Base-by-base conservation (phyloP, 2,329 filamentous ascomycete genomes). In the Colletotrichum tabaci region DNA sequence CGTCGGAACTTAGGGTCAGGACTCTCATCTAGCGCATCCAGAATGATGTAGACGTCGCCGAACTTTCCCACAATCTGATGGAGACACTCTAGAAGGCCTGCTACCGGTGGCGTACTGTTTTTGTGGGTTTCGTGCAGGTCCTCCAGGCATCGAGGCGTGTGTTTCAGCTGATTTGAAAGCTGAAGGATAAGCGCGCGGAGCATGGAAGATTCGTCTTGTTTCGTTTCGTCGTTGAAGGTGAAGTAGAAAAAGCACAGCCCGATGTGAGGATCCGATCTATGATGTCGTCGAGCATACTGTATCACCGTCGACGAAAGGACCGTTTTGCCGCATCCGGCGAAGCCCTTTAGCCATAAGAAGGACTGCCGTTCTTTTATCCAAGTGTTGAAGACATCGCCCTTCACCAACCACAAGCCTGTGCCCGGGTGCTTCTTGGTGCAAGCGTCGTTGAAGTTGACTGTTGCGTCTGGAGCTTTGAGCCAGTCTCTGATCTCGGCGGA, bases 221-320 rank as follows among this genome's bases (percentile, higher is more conserved):
- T 84, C 12, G 47, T 55, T 1, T 72, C 38, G 52, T 83, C 81
- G 53, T 79, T 80, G 72, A 83, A 84, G 3, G 80, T 78, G 61
- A 84, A 84, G 74, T 80, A 84, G 74, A 84, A 84, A 71, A 80
- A 83, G 1, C 77, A 79, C 15, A 83, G 60, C 0, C 76, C 80
- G 13, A 77, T 75, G 8, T 63, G 55, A 9, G 74, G 71, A 23
- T 75, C 76, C 15, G 72, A 76, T 16, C 55, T 69, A 7, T 63
- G 74, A 61, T 76, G 71, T 13, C 74, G 70, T 23, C 72, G 73
- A 1, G 77, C 57, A 52, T 79, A 67, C 50, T 81, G 79, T 53
- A 84, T 80, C 10, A 78, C 75, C 1, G 80, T 83, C 10, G 78
- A 82, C 55, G 77, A 81, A 12, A 84, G 72, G 0, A 84, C 78